Evolutionary conservation across 495 filamentous ascomycete genomes (phyloP).

Genomic region (Hypomontagnella submonticulosa): DNA sequence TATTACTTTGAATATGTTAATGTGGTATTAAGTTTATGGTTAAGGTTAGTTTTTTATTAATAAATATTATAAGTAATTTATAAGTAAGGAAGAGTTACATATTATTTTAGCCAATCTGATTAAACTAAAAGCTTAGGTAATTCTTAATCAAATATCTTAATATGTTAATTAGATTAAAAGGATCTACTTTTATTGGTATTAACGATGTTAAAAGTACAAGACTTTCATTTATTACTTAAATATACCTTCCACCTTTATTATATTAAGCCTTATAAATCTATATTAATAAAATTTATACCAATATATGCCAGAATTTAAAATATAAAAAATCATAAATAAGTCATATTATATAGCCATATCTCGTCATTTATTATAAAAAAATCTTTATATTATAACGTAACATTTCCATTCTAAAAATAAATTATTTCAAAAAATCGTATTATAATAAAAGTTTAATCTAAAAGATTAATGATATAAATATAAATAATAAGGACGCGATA

Average conservation of each 20-base stretch:
- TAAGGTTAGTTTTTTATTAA: no score
- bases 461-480: background rate
- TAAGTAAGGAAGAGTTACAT: no score
- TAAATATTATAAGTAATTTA: no score
- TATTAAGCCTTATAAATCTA: background rate
- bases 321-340: background rate
- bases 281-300: constrained; percentile 2
- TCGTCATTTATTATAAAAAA: background rate
- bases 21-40: no score
- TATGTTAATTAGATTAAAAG: background rate
- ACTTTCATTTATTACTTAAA: background rate
- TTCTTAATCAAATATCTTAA: no score
- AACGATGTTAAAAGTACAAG: background rate
- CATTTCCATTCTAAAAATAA: no score
- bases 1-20: no score
- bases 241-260: background rate
- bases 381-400: background rate
- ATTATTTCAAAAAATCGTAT: no score
- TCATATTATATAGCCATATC: background rate
- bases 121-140: no score
- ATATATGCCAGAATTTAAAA: background rate
- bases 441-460: background rate
- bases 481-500: no score
- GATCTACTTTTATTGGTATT: background rate
- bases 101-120: no score